Conservation (phyloP, 352 stramenopile species). For the Globisporangium radiosum region DNA sequence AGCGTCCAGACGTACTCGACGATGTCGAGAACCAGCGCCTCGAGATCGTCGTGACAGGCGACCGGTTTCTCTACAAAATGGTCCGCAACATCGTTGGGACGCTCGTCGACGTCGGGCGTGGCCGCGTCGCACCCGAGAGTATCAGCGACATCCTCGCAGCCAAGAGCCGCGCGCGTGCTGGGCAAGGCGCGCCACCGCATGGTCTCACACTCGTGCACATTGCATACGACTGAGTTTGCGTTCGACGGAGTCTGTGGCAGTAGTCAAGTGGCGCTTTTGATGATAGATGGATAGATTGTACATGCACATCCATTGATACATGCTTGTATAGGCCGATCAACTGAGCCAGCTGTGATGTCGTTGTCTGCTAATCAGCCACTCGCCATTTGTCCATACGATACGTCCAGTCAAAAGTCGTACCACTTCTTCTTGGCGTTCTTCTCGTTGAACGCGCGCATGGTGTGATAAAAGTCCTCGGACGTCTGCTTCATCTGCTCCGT, state of each 20-base stretch:
- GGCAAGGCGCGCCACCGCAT: conserved; percentile 60
- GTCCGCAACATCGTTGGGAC: conserved; percentile 77
- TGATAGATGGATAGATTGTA: too few relatives aligned
- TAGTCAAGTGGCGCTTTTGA: too few relatives aligned
- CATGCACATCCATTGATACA: too few relatives aligned
- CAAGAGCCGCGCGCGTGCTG: conserved; percentile 43
- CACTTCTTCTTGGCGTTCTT: conserved; percentile 83
- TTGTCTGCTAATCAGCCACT: too few relatives aligned
- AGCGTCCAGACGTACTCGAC: conserved; percentile 1
- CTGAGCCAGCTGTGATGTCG: too few relatives aligned
- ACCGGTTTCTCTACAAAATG: conserved; percentile 85
- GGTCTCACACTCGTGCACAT: conserved; percentile 43
- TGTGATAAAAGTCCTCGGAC: conserved; percentile 78
- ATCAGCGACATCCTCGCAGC: conserved; percentile 44
- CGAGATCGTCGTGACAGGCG: conserved; percentile 47
- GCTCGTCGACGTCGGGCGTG: conserved; percentile 67
- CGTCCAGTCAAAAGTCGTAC: conserved; percentile 58
- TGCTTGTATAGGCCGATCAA: too few relatives aligned
- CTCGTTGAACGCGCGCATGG: conserved; percentile 82
- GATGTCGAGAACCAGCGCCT: conserved; percentile 24
- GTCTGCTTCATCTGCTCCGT: conserved; percentile 81
- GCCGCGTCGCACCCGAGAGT: conserved; percentile 26
- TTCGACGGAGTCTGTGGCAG: too few relatives aligned
- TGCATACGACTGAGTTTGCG: conserved; percentile 8
- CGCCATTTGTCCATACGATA: too few relatives aligned